Evolutionary conservation across 176 grass and related monocot species (phyloP), one percentile per base, ranked within the genome.

Genomic region (Oryza glaberrima): DNA sequence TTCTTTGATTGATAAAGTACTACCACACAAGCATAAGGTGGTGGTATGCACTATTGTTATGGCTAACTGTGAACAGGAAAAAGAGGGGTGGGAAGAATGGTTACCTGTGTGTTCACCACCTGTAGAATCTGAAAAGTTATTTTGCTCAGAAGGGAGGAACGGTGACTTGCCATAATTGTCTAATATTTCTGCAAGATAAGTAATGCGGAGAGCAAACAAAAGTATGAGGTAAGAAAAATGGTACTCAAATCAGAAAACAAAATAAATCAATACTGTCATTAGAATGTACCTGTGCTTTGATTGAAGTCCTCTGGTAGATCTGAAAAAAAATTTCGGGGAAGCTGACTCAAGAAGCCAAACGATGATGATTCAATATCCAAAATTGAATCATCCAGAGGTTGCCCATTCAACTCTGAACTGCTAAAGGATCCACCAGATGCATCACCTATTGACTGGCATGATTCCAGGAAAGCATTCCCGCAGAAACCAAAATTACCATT

Each of bases 281-380:
- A 64, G 28, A 85, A 84, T 36, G 65, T 83, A 99, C 97, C 93
- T 86, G 91, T 52, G 71, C 86, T 94, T 70, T 99, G 91, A 63
- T 78, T 94, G 69, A 99, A 99, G 58, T 95, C 93, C 77, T 96
- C 91, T 73, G 84, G 83, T 77, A 99, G 88, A 82, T 99, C 93
- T 65, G 96, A 89, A 82, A 96, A 99, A 58, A 96, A 99, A 91
- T 88, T 99, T 46, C 71, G 89, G 60, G 96, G 88, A 80, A 98
- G 90, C 81, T 95, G 93, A 77, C 82, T 89, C 81, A 97, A 88
- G 84, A 94, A 94, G 78, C 88, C 88, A 87, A 94, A 94, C 16
- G 94, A 85, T 34, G 81, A 91, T 36, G 89, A 87, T 80, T 98
- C 96, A 23, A 96, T 92, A 76, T 99, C 96, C 81, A 92, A 60